These are phyloP conservation scores for carrot (Daucus carota) DNA, from an alignment of 129 eudicot species.

Conservation along the genomic window DNA sequence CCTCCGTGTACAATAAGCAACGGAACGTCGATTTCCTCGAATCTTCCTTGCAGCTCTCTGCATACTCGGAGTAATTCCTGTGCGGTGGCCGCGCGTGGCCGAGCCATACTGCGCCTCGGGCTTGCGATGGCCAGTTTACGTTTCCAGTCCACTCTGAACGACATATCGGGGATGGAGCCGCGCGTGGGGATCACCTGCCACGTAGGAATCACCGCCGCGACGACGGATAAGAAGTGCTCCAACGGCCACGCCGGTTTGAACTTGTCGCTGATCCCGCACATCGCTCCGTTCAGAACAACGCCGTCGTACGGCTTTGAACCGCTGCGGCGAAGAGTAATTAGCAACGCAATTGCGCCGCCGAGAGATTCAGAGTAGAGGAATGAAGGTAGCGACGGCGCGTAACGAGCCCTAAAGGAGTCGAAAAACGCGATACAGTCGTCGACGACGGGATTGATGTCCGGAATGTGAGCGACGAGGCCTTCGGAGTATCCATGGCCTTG, in stretches of 20 bases:
- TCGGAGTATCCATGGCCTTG: constrained; percentile 96
- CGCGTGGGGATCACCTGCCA: constrained; percentile 92
- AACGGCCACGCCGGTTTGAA: constrained; percentile 98
- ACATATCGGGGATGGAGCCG: constrained; percentile 63
- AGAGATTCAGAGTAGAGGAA: constrained; percentile 87
- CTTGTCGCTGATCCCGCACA: constrained; percentile 91
- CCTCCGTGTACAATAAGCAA: constrained; percentile 77
- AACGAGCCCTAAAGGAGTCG: constrained; percentile 38
- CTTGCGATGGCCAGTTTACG: constrained; percentile 68
- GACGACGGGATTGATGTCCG: constrained; percentile 72
- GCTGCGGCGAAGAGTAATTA: constrained; percentile 53
- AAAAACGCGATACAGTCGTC: constrained; percentile 76
- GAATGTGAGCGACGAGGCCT: constrained; percentile 59
- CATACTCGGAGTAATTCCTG: constrained; percentile 70
- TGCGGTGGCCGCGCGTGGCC: constrained; percentile 93
- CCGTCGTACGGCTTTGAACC: constrained; percentile 50
- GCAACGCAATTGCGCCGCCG: constrained; percentile 84
- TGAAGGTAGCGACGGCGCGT: constrained; percentile 60
- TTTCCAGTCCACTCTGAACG: constrained; percentile 88
- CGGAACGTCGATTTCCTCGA: constrained; percentile 55
- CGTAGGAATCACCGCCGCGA: constrained; percentile 65
- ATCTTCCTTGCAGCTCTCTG: constrained; percentile 61
- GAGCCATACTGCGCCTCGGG: constrained; percentile 46
- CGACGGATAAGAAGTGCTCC: constrained; percentile 61
- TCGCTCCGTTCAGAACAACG: constrained; percentile 77